phyloP scores from a whole-genome alignment of 768 basidiomycete species.

The Mycena belliarum region DNA sequence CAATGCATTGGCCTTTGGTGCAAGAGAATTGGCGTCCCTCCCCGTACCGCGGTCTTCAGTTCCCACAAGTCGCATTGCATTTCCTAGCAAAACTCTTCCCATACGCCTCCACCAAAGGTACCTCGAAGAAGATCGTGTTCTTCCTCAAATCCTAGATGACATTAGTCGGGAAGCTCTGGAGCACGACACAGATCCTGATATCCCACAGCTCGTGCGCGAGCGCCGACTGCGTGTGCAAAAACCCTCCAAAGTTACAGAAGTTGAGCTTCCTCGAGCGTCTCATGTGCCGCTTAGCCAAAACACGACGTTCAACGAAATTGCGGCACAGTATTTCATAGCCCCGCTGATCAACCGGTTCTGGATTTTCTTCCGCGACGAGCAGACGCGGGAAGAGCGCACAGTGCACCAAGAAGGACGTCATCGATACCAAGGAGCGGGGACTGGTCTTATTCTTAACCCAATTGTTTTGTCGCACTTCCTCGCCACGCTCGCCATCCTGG shows the following conservation, averaged over 20 bases:
- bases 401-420: constrained; percentile 52
- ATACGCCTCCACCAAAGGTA: constrained; percentile 71
- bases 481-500: constrained; percentile 72
- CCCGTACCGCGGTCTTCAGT: constrained; percentile 37
- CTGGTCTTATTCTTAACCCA: constrained; percentile 80
- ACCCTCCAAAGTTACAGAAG: constrained; percentile 47
- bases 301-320: constrained; percentile 64
- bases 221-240: constrained; percentile 68
- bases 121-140: constrained; percentile 39
- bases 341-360: constrained; percentile 95
- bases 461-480: constrained; percentile 76
- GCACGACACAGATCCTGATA: constrained; percentile 53
- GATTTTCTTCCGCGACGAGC: constrained; percentile 87
- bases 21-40: constrained; percentile 72
- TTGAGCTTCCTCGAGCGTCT: constrained; percentile 25
- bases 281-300: constrained; percentile 15
- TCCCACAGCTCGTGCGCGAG: constrained; percentile 69
- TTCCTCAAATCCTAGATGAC: constrained; percentile 61
- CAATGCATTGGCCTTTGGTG: constrained; percentile 83
- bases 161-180: constrained; percentile 67
- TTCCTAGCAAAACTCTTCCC: constrained; percentile 84
- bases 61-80: constrained; percentile 44
- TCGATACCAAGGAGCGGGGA: constrained; percentile 72
- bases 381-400: constrained; percentile 72
- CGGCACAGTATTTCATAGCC: constrained; percentile 85